Base-by-base conservation (phyloP, 1,284 basidiomycete species). In the Ceratobasidium papillatum region DNA sequence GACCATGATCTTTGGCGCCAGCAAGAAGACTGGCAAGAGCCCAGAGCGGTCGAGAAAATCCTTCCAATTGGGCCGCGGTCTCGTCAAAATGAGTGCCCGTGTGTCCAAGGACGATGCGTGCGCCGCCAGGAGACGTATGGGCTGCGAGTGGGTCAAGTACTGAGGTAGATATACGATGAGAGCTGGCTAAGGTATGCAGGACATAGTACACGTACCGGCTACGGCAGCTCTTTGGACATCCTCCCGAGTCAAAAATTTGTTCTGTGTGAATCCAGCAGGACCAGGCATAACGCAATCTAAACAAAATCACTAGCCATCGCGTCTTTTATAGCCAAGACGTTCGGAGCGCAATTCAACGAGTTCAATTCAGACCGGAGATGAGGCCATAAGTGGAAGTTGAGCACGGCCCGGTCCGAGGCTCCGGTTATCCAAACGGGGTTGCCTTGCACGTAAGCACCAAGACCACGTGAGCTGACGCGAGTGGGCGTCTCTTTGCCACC, bases 1-100 rank as follows among this genome's bases (percentile, higher is more conserved):
- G 81, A 1, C 86, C 88, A 0, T 58, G 66, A 12, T 32, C 66
- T 69, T 69, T 69, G 52, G 89, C 90, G 0, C 91, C 91, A 1
- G 86, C 86, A 9, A 93, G 83, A 4, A 93, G 83, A 1, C 90
- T 86, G 0, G 90, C 86, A 2, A 93, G 84, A 9, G 90, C 91
- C 91, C 92, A 93, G 51, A 93, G 86, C 0, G 92, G 92, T 9
- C 91, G 85, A 1, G 91, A 90, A 79, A 92, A 94, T 0, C 91
- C 89, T 79, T 94, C 91, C 49, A 93, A 86, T 71, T 90, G 89
- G 0, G 91, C 91, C 19, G 92, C 91, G 9, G 84, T 82, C 72
- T 91, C 88, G 80, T 94, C 92, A 80, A 88, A 93, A 80, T 93
- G 92, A 0, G 91, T 92, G 1, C 88, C 91, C 0, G 91, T 92